These are phyloP conservation scores for Quercus aquifolioides DNA, from an alignment of 306 rosid species.

Conservation along the genomic window DNA sequence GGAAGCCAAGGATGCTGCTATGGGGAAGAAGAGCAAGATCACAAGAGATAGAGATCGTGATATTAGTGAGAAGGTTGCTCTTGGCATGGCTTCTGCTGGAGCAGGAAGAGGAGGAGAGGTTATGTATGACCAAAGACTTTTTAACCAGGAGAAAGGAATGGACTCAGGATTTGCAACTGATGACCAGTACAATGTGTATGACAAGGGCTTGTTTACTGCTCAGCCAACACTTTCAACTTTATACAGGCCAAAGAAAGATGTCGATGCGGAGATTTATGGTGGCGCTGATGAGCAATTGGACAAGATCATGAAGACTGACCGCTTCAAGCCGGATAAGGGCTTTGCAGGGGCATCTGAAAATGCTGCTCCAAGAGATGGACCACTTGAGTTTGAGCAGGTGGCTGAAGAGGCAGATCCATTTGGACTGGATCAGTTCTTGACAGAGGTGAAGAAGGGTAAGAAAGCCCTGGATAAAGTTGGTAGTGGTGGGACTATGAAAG, in stretches of 20 bases:
- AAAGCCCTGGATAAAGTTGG: slow-evolving; percentile 79
- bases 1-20: slow-evolving; percentile 86
- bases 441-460: slow-evolving; percentile 77
- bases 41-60: slow-evolving; percentile 94
- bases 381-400: slow-evolving; percentile 79
- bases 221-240: slow-evolving; percentile 84
- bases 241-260: slow-evolving; percentile 86
- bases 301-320: slow-evolving; percentile 87
- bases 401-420: slow-evolving; percentile 89
- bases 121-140: slow-evolving; percentile 87
- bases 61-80: slow-evolving; percentile 93
- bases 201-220: slow-evolving; percentile 73
- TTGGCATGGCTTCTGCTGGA: slow-evolving; percentile 81
- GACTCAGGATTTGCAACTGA: slow-evolving; percentile 84
- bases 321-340: slow-evolving; percentile 80
- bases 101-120: slow-evolving; percentile 69
- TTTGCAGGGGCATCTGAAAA: slow-evolving; percentile 73
- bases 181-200: slow-evolving; percentile 93
- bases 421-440: slow-evolving; percentile 87
- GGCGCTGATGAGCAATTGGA: slow-evolving; percentile 92
- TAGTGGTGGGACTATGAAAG: slow-evolving; percentile 81
- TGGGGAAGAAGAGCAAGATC: slow-evolving; percentile 93
- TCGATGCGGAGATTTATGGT: slow-evolving; percentile 67
- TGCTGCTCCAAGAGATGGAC: slow-evolving; percentile 71
- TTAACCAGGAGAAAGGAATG: slow-evolving; percentile 93